phyloP scores from a whole-genome alignment of 352 stramenopile genomes.

The Phytophthora brassicae region DNA sequence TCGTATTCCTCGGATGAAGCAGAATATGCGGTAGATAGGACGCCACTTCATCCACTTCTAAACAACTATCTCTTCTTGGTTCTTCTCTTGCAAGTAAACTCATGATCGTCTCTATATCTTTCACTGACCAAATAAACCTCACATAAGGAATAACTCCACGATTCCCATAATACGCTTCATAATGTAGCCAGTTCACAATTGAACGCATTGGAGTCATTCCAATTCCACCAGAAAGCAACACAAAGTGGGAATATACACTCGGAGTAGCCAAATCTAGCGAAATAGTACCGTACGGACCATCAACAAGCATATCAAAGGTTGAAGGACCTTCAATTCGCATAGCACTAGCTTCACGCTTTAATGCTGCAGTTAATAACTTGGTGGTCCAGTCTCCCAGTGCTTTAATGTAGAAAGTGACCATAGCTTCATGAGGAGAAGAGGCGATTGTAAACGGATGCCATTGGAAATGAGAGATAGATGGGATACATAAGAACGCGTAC shows the following conservation, averaged over 20 bases:
- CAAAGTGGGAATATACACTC: conserved; percentile 50
- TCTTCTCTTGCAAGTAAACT: conserved; percentile 35
- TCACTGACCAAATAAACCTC: conserved; percentile 54
- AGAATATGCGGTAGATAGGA: conserved; percentile 38
- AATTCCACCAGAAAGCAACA: conserved; percentile 51
- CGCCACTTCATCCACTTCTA: conserved; percentile 38
- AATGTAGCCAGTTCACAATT: conserved; percentile 46
- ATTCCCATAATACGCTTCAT: conserved; percentile 28
- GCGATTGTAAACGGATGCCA: conserved; percentile 92
- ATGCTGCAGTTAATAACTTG: conserved; percentile 41
- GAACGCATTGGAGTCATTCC: conserved; percentile 56
- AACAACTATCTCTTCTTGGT: conserved; percentile 31
- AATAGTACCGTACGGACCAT: conserved; percentile 52
- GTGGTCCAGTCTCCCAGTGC: conserved; percentile 66
- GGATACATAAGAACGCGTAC: conserved; percentile 87
- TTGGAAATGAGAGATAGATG: conserved; percentile 56
- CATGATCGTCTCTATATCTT: conserved; percentile 43
- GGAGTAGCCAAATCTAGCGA: conserved; percentile 43
- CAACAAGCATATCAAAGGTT: conserved; percentile 41
- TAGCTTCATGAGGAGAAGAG: conserved; percentile 66
- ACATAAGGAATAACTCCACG: conserved; percentile 44
- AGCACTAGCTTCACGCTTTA: conserved; percentile 36
- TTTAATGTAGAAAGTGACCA: conserved; percentile 72
- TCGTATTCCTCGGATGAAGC: conserved; percentile 28
- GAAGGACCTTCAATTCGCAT: conserved; percentile 29